Evolutionary conservation across 2,329 filamentous ascomycete genomes (phyloP).

Genomic region (Xylaria sp.): DNA sequence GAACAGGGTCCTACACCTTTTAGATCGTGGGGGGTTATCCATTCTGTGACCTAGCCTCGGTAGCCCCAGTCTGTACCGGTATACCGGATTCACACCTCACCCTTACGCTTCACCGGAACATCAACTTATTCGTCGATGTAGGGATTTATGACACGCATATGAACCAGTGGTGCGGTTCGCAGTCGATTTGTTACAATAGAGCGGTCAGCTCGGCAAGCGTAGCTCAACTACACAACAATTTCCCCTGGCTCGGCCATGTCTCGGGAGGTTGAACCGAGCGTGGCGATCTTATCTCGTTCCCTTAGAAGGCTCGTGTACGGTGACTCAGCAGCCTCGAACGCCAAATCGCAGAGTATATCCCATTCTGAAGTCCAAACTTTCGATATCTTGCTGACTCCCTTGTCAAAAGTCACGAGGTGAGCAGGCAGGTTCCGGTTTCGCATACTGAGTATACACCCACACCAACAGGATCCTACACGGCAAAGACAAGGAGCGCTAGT

Average conservation of each 20-base stretch:
- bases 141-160: conserved; percentile 5
- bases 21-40: conserved; percentile 28
- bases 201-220: conserved; percentile 22
- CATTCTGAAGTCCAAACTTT: conserved; percentile 14
- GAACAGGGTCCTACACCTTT: not conserved
- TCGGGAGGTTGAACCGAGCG: conserved; percentile 30
- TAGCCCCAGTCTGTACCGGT: conserved; percentile 23
- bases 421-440: conserved; percentile 30
- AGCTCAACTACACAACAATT: conserved; percentile 4
- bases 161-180: conserved; percentile 19
- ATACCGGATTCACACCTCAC: conserved; percentile 35
- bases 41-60: conserved; percentile 11
- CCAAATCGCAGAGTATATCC: conserved; percentile 34
- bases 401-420: conserved; percentile 18
- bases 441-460: conserved; percentile 8
- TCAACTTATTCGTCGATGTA: conserved; percentile 7
- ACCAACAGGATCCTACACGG: conserved; percentile 13
- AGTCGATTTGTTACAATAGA: conserved; percentile 12
- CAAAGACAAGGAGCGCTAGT: conserved; percentile 1
- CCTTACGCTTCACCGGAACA: conserved; percentile 20
- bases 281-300: conserved; percentile 11
- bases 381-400: conserved; percentile 23
- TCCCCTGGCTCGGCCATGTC: conserved; percentile 22
- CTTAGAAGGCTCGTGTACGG: conserved; percentile 6
- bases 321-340: conserved; percentile 27